Conservation (phyloP, 2,329 filamentous ascomycete species). For the Paracoccidioides lutzii region DNA sequence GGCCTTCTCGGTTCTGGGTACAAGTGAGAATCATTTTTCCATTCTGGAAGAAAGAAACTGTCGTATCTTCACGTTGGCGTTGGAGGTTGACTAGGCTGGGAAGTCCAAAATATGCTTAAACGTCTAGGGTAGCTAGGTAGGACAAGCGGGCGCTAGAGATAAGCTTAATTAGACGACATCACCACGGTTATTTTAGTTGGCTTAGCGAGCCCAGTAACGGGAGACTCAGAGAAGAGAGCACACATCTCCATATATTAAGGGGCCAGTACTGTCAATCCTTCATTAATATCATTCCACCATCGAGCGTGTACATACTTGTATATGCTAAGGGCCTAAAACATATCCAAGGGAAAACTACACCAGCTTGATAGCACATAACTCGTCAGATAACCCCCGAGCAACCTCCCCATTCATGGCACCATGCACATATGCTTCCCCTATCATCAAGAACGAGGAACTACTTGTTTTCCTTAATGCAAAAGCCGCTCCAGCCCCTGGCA, state of each 20-base stretch:
- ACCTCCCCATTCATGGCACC: slow-evolving; percentile 10
- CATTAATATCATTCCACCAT: background rate
- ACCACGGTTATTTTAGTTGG: background rate
- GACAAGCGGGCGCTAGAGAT: background rate
- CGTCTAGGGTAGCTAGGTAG: background rate
- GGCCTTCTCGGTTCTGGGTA: too few relatives aligned
- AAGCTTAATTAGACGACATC: background rate
- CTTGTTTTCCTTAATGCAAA: slow-evolving; percentile 6
- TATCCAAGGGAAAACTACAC: background rate
- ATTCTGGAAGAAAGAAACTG: too few relatives aligned
- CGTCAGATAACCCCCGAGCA: slow-evolving; percentile 1
- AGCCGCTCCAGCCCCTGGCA: slow-evolving; percentile 8
- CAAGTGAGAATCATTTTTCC: too few relatives aligned
- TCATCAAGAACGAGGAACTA: slow-evolving; percentile 1
- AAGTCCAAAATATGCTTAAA: background rate
- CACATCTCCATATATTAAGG: background rate
- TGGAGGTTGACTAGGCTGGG: background rate
- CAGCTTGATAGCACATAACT: slow-evolving; percentile 1
- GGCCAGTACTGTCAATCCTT: background rate
- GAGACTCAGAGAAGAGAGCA: background rate
- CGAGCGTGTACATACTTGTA: background rate
- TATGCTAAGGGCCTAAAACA: background rate
- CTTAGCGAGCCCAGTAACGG: background rate
- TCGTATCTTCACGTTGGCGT: too few relatives aligned
- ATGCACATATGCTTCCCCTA: slow-evolving; percentile 12